Base-by-base conservation (phyloP, 441 rosid genomes). In the Brassica balearica region DNA sequence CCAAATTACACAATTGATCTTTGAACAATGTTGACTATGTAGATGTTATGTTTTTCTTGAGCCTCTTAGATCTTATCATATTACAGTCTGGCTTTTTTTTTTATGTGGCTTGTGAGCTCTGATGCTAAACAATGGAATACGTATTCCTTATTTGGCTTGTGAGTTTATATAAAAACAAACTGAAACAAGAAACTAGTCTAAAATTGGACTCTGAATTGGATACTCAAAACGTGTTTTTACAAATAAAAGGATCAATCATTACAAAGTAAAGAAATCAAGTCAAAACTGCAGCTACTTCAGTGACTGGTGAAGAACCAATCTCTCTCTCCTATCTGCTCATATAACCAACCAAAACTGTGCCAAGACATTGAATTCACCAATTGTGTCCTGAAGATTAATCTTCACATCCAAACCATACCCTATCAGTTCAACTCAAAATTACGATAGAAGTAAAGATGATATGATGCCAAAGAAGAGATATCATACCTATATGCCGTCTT, bases 401-500 rank as follows among this genome's bases (percentile, higher is more conserved):
- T 74, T 68, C 58, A 73, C 41, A 29, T 53, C 32, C 67, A 71
- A 36, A 65, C 15, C 51, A 36, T 10, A 36, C 2, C 25, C 69
- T 3, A 65, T 65, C 25, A 65, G 72, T 84, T 65, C 88, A 86
- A 71, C 85, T 86, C 74, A 77, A 84, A 82, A 14, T 65, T 27
- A 36, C 14, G 0, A 48, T 22, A 22, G 3, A 69, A 12, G 19
- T 4, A 64, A 51, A 43, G 70, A 56, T 6, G 1, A 9, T 48
- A 34, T 17, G 25, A 8, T 11, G 48, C 67, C 67, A 63, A 38
- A 71, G 71, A 55, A 65, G 59, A 22, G 70, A 43, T 55, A 56
- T 19, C 20, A 19, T 66, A 90, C 97, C 87, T 84, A 84, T 76
- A 83, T 84, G 76, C 62, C 84, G 84, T 74, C 88, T 82, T 74